A percentile compares a stretch with the other conserved stretches of the same genome.
Conservation (phyloP, 2,329 filamentous ascomycete species). For the Epichloe coenophiala region DNA sequence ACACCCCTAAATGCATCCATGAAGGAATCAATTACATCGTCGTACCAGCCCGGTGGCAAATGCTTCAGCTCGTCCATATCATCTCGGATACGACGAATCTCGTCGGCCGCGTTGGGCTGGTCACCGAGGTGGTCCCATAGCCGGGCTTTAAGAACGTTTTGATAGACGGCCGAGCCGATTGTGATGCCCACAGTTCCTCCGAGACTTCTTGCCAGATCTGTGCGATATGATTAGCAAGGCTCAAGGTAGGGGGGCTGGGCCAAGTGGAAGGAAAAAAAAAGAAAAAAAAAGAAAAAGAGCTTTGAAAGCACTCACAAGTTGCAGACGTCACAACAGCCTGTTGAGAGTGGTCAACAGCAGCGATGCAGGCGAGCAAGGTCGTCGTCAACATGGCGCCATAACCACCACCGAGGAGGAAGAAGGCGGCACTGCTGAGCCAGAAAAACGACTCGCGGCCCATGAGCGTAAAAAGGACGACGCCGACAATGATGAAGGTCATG, state of each 20-base stretch:
- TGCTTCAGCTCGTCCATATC: conserved; percentile 57
- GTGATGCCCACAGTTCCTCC: conserved; percentile 37
- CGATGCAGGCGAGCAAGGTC: conserved; percentile 69
- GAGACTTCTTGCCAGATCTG: conserved; percentile 30
- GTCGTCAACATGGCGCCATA: conserved; percentile 74
- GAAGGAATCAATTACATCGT: conserved; percentile 57
- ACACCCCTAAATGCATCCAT: conserved; percentile 65
- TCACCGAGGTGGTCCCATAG: conserved; percentile 58
- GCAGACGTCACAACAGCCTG: conserved; percentile 81
- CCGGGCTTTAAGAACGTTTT: conserved; percentile 58
- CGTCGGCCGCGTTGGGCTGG: conserved; percentile 47
- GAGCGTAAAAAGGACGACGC: conserved; percentile 34
- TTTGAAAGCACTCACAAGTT: conserved; percentile 36
- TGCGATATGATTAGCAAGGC: background rate
- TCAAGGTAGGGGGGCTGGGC: background rate
- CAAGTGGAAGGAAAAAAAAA: background rate
- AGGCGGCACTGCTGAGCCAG: conserved; percentile 52
- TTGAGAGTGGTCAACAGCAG: conserved; percentile 67
- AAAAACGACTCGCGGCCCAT: conserved; percentile 43
- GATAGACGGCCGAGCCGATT: conserved; percentile 63
- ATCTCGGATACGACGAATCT: conserved; percentile 59
- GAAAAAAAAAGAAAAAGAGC: background rate
- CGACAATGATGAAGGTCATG: conserved; percentile 31
- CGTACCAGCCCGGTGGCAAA: conserved; percentile 56
- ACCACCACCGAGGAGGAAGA: conserved; percentile 58